Percentiles rank a stretch among this genome's conserved stretches.
These are phyloP conservation scores for Cercospora sesami DNA, from an alignment of 2,329 filamentous ascomycete genomes.

Conservation along the genomic window DNA sequence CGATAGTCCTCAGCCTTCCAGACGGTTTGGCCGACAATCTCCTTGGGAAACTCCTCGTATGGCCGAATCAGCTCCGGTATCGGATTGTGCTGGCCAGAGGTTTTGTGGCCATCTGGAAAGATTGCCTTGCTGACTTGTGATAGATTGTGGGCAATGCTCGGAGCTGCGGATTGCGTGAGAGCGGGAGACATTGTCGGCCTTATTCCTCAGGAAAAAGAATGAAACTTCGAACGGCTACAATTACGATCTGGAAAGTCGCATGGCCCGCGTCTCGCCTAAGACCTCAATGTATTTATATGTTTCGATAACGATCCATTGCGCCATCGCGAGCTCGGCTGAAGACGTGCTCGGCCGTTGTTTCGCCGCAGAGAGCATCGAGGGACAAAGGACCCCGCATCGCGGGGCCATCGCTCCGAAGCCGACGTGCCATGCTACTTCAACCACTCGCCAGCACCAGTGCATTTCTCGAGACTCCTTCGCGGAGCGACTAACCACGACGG, in stretches of 20 bases:
- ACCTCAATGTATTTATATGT: not conserved
- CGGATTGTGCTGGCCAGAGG: conserved; percentile 71
- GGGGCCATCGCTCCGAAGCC: not conserved
- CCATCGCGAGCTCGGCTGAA: conserved; percentile 10
- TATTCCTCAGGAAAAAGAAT: not conserved
- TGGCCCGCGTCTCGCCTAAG: not conserved
- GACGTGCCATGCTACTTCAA: not conserved
- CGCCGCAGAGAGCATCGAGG: not conserved
- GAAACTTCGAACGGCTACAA: not conserved
- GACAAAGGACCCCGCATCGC: not conserved
- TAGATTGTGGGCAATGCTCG: conserved; percentile 15
- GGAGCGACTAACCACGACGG: not conserved
- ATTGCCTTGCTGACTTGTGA: conserved; percentile 46
- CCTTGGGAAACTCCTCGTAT: conserved; percentile 68
- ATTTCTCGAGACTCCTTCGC: not conserved
- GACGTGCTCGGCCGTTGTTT: conserved; percentile 2
- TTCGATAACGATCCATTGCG: not conserved
- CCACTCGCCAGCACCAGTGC: not conserved
- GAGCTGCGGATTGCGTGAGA: conserved; percentile 19
- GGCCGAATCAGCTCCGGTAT: conserved; percentile 63
- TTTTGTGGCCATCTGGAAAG: conserved; percentile 67
- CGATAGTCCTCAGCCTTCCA: conserved; percentile 69
- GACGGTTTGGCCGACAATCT: conserved; percentile 70
- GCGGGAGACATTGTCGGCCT: conserved; percentile 23
- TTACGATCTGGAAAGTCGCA: not conserved